Conservation (phyloP, 495 filamentous ascomycete genomes). For the Podospora conica region DNA sequence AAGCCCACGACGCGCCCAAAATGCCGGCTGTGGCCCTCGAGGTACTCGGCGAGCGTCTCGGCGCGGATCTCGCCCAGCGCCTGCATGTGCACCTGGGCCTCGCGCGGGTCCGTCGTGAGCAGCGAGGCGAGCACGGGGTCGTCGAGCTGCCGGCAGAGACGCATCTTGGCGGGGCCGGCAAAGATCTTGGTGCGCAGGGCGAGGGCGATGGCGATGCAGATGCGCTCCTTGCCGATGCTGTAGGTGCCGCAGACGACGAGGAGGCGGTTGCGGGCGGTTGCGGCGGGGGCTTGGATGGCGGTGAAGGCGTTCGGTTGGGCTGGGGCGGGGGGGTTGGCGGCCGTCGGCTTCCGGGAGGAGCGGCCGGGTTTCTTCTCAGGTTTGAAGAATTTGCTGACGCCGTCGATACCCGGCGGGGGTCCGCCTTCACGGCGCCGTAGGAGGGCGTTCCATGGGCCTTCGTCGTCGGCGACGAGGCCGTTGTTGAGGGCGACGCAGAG, state of each 20-base stretch:
- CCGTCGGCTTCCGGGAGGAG: neutral
- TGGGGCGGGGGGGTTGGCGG: neutral
- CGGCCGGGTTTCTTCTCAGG: slow-evolving; percentile 7
- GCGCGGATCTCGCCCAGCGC: slow-evolving; percentile 84
- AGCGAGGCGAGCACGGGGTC: slow-evolving; percentile 71
- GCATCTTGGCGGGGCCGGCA: slow-evolving; percentile 72
- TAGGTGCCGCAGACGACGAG: slow-evolving; percentile 95
- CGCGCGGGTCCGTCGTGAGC: slow-evolving; percentile 71
- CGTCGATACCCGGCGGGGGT: slow-evolving; percentile 18
- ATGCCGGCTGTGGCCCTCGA: slow-evolving; percentile 55
- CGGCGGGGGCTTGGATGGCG: slow-evolving; percentile 12
- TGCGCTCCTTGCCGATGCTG: slow-evolving; percentile 94
- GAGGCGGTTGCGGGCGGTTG: slow-evolving; percentile 47
- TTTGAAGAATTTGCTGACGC: slow-evolving; percentile 42
- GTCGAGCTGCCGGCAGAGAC: slow-evolving; percentile 77
- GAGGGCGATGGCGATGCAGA: slow-evolving; percentile 85
- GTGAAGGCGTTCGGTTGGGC: slow-evolving; percentile 21
- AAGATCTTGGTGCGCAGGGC: slow-evolving; percentile 89
- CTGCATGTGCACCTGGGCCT: slow-evolving; percentile 97
- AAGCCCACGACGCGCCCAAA: slow-evolving; percentile 89
- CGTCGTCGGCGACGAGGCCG: slow-evolving; percentile 26
- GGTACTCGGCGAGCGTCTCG: slow-evolving; percentile 83
- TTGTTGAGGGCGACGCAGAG: slow-evolving; percentile 61
- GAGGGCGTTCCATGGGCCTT: slow-evolving; percentile 26
- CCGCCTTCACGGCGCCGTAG: slow-evolving; percentile 21